A percentile compares a stretch with the other conserved stretches of the same genome.
Evolutionary conservation across 2,329 filamentous ascomycete genomes (phyloP).

Genomic region (Pseudogymnoascus sp.): DNA sequence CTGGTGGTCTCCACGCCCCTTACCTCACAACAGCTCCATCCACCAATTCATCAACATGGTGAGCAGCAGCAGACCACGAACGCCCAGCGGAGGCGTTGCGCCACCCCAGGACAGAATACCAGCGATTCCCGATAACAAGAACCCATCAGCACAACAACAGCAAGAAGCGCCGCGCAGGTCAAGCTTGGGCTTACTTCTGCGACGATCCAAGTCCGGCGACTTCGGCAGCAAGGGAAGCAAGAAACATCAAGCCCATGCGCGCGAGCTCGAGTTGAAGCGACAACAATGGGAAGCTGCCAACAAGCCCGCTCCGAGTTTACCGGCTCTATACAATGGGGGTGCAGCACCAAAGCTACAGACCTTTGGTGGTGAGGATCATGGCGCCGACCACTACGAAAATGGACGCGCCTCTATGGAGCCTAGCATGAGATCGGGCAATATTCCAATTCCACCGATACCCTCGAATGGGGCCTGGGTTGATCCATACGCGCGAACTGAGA

Average conservation of each 20-base stretch:
- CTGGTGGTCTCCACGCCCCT: background rate
- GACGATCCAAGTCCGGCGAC: conserved; percentile 61
- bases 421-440: conserved; percentile 28
- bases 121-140: conserved; percentile 31
- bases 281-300: conserved; percentile 47
- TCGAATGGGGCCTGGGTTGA: conserved; percentile 45
- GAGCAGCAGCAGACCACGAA: conserved; percentile 31
- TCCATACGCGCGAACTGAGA: conserved; percentile 76
- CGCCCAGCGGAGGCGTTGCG: conserved; percentile 26
- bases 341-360: conserved; percentile 25
- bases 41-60: conserved; percentile 23
- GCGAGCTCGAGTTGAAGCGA: conserved; percentile 44
- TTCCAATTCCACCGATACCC: conserved; percentile 52
- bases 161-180: conserved; percentile 33
- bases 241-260: conserved; percentile 42
- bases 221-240: conserved; percentile 53
- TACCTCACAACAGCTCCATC: conserved; percentile 18
- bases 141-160: conserved; percentile 21
- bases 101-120: conserved; percentile 30
- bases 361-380: conserved; percentile 50
- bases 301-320: conserved; percentile 52
- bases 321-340: conserved; percentile 37
- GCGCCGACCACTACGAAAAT: conserved; percentile 30
- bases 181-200: conserved; percentile 52
- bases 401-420: conserved; percentile 48